Conservation (phyloP, 2,329 filamentous ascomycete species). For the Sphaerostilbella broomeana region DNA sequence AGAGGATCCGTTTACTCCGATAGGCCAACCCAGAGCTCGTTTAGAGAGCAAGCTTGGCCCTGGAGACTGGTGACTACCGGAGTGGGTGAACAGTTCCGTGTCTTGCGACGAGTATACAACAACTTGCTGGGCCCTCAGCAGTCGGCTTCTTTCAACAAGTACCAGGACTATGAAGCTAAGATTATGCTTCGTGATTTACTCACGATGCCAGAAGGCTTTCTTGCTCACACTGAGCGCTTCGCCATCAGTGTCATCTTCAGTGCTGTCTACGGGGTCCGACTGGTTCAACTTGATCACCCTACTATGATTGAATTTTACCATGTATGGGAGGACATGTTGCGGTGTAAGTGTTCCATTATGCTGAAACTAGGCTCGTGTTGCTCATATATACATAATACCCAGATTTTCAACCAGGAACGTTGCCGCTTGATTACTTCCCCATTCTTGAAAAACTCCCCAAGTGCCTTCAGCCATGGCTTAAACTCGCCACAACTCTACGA, state of each 20-base stretch:
- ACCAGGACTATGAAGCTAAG: slow-evolving; percentile 6
- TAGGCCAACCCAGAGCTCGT: background rate
- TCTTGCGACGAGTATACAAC: slow-evolving; percentile 1
- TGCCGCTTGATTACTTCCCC: slow-evolving; percentile 11
- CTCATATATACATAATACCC: background rate
- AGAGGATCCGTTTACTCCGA: slow-evolving; percentile 4
- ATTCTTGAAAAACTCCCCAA: slow-evolving; percentile 11
- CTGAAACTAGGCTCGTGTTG: background rate
- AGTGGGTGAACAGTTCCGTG: background rate
- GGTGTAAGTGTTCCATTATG: background rate
- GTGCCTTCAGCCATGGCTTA: slow-evolving; percentile 10
- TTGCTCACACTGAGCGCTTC: slow-evolving; percentile 5
- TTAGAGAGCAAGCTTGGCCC: background rate
- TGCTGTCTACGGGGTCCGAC: slow-evolving; percentile 7
- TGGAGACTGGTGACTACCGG: background rate
- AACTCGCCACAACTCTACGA: background rate
- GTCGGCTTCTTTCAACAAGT: background rate
- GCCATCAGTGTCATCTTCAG: slow-evolving; percentile 13
- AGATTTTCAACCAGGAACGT: slow-evolving; percentile 7
- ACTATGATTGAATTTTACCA: slow-evolving; percentile 1
- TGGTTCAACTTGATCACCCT: slow-evolving; percentile 3
- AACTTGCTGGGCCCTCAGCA: slow-evolving; percentile 1
- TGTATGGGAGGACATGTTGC: background rate
- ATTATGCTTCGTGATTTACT: slow-evolving; percentile 8
- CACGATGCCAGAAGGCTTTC: background rate